phyloP scores from a whole-genome alignment of 495 filamentous ascomycete genomes.

The Penicillium crystallinum region DNA sequence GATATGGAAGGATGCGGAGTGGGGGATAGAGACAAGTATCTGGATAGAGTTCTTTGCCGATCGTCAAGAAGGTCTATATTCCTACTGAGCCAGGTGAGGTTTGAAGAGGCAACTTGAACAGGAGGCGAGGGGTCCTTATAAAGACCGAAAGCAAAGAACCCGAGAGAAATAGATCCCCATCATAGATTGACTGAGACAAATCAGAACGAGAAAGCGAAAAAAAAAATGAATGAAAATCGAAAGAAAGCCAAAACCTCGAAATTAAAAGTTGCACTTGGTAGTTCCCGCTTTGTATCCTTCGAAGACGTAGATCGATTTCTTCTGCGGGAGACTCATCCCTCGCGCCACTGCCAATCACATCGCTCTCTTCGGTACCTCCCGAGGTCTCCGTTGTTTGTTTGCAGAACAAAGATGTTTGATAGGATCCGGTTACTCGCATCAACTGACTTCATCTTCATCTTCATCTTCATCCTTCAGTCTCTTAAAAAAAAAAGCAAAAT shows the following conservation, averaged over 20 bases:
- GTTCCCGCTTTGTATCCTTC: too few species aligned
- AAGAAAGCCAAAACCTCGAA: neutral
- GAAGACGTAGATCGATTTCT: too few species aligned
- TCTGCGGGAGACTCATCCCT: too few species aligned
- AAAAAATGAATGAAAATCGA: neutral
- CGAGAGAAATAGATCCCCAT: conserved; percentile 4
- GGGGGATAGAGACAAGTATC: neutral
- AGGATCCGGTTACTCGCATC: neutral
- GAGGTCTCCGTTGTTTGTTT: conserved; percentile 7
- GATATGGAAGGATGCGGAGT: neutral
- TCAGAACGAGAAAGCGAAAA: neutral
- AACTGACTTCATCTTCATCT: too few species aligned
- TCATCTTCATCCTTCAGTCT: too few species aligned
- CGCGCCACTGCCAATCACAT: conserved; percentile 4
- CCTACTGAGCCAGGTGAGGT: too few species aligned
- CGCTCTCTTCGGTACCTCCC: neutral
- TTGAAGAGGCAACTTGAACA: neutral
- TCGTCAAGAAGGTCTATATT: too few species aligned
- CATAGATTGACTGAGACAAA: neutral
- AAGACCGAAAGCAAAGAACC: conserved; percentile 9
- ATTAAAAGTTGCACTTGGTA: too few species aligned
- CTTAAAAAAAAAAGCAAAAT: too few species aligned
- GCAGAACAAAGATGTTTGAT: neutral
- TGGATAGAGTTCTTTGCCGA: neutral
- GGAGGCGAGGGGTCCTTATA: conserved; percentile 1